phyloP scores from a whole-genome alignment of 2,329 filamentous ascomycete species.

The Alternaria metachromatica region DNA sequence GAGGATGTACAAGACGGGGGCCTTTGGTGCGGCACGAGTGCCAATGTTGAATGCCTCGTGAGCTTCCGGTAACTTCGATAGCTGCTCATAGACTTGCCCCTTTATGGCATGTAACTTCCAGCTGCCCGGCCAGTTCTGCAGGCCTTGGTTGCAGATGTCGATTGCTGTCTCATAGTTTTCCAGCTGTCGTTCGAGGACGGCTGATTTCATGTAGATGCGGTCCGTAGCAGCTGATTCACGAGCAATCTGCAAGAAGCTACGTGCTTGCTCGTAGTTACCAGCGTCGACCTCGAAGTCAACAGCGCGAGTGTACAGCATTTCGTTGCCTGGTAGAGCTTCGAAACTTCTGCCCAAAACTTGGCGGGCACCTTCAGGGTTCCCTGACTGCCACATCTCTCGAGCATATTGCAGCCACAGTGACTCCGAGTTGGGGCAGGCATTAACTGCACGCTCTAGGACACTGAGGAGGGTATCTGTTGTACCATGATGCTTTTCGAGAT shows the following conservation, averaged over 20 bases:
- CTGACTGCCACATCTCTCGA: slow-evolving; percentile 90
- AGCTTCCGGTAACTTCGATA: slow-evolving; percentile 80
- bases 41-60: slow-evolving; percentile 89
- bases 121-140: slow-evolving; percentile 83
- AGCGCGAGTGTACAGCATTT: slow-evolving; percentile 96
- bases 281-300: slow-evolving; percentile 96
- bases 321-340: slow-evolving; percentile 93
- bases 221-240: slow-evolving; percentile 91
- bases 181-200: slow-evolving; percentile 87
- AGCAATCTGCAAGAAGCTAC: slow-evolving; percentile 80
- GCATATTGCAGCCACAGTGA: slow-evolving; percentile 95
- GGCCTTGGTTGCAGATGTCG: slow-evolving; percentile 83
- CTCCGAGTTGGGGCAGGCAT: slow-evolving; percentile 89
- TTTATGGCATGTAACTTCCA: slow-evolving; percentile 99
- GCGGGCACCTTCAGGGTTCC: slow-evolving; percentile 85
- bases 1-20: slow-evolving; percentile 87
- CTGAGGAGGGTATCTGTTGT: slow-evolving; percentile 82
- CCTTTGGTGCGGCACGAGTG: slow-evolving; percentile 83
- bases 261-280: slow-evolving; percentile 78
- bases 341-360: slow-evolving; percentile 88
- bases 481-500: slow-evolving; percentile 89
- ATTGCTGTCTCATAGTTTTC: slow-evolving; percentile 81
- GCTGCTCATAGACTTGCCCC: slow-evolving; percentile 91
- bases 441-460: slow-evolving; percentile 89
- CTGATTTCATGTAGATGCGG: slow-evolving; percentile 95